Conservation (phyloP, 2,329 filamentous ascomycete species). For the Cordyceps militaris region DNA sequence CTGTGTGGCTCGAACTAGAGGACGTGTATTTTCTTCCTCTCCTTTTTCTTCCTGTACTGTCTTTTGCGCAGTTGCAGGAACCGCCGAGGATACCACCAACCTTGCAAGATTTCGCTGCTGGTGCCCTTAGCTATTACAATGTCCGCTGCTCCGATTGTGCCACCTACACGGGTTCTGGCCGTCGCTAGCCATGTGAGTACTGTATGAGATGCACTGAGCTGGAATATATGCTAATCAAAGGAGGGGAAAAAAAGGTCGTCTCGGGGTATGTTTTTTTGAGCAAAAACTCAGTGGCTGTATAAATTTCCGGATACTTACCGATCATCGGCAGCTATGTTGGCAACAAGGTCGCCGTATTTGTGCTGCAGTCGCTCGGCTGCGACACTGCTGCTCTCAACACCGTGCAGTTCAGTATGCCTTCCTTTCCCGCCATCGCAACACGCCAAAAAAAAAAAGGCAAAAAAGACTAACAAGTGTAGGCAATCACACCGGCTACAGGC, state of each 20-base stretch:
- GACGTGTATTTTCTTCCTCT: not conserved
- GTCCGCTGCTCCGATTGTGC: constrained; percentile 25
- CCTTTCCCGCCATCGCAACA: not conserved
- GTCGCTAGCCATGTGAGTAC: constrained; percentile 86
- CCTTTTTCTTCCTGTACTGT: not conserved
- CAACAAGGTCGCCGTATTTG: constrained; percentile 94
- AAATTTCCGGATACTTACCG: not conserved
- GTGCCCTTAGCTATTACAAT: not conserved
- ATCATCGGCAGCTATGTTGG: constrained; percentile 74
- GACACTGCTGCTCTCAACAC: constrained; percentile 94
- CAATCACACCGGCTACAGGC: constrained; percentile 89
- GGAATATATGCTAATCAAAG: not conserved
- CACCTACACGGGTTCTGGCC: constrained; percentile 66
- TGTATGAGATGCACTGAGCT: not conserved
- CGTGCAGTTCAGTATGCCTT: constrained; percentile 78
- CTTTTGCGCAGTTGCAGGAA: not conserved
- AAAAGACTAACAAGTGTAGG: constrained; percentile 45
- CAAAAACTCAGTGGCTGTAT: not conserved
- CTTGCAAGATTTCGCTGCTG: not conserved
- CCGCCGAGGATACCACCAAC: not conserved
- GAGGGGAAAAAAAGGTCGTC: constrained; percentile 33
- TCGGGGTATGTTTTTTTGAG: constrained; percentile 28
- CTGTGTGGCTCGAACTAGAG: too few relatives aligned
- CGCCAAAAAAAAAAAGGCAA: not conserved
- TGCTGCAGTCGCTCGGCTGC: constrained; percentile 87